Evolutionary conservation across 2,329 filamentous ascomycete species (phyloP).

Genomic region (Diaporthe australafricana): DNA sequence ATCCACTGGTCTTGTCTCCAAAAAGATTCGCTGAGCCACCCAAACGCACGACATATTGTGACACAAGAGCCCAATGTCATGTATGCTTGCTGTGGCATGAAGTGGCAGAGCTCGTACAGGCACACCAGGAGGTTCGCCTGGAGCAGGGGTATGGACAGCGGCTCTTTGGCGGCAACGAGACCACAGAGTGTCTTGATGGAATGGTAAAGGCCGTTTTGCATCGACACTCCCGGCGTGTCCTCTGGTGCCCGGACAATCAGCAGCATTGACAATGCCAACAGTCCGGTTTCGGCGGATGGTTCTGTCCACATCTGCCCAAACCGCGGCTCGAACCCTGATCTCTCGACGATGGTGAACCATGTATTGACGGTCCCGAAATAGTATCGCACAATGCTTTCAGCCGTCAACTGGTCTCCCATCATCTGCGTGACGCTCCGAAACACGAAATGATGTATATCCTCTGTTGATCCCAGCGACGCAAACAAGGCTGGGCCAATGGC

Average conservation of each 20-base stretch:
- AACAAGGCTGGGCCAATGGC: constrained; percentile 41
- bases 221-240: constrained; percentile 37
- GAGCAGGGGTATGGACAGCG: constrained; percentile 42
- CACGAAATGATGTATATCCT: constrained; percentile 43
- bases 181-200: constrained; percentile 43
- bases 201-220: constrained; percentile 43
- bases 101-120: constrained; percentile 45
- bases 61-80: constrained; percentile 44
- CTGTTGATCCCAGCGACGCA: constrained; percentile 42
- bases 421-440: constrained; percentile 43
- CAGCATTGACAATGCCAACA: constrained; percentile 45
- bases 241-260: constrained; percentile 42
- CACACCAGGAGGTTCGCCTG: constrained; percentile 45
- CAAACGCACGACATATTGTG: constrained; percentile 44
- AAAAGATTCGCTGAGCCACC: constrained; percentile 43
- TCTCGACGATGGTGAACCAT: constrained; percentile 46
- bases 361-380: constrained; percentile 45
- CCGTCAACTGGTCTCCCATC: constrained; percentile 39
- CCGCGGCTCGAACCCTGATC: constrained; percentile 40
- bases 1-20: constrained; percentile 42
- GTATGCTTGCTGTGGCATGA: constrained; percentile 46
- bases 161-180: constrained; percentile 42
- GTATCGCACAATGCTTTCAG: constrained; percentile 40
- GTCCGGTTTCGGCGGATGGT: constrained; percentile 44
- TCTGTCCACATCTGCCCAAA: constrained; percentile 42